Evolutionary conservation across 345 rosid species (phyloP).

Genomic region (Eucalyptus curtisii): DNA sequence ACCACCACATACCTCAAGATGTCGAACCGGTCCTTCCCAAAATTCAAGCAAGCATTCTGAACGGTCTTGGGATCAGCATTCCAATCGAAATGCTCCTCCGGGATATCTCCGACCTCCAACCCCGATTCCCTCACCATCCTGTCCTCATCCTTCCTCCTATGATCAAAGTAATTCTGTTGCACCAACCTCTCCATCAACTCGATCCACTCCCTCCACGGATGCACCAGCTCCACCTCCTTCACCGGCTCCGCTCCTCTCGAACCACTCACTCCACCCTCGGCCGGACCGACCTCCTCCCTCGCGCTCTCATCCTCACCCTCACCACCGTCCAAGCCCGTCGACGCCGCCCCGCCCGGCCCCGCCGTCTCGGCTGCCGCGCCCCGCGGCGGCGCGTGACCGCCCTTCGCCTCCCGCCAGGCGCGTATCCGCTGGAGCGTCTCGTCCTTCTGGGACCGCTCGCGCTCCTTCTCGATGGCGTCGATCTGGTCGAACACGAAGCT

Average conservation of each 20-base stretch:
- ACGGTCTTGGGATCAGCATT: conserved; percentile 59
- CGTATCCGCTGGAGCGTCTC: conserved; percentile 81
- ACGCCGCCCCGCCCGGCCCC: background rate
- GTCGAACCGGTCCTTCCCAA: conserved; percentile 96
- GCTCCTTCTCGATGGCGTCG: conserved; percentile 69
- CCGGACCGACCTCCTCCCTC: background rate
- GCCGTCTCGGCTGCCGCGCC: background rate
- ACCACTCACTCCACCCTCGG: background rate
- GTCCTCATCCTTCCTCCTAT: conserved; percentile 59
- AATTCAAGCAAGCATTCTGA: conserved; percentile 74
- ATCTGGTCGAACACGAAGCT: conserved; percentile 93
- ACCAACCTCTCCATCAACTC: conserved; percentile 83
- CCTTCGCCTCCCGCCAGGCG: conserved; percentile 80
- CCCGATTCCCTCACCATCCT: conserved; percentile 48
- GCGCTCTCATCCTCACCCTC: background rate
- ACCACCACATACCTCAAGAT: conserved; percentile 56
- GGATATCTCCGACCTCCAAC: conserved; percentile 20
- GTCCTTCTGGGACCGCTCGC: conserved; percentile 43
- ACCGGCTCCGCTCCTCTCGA: background rate
- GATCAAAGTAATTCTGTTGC: conserved; percentile 91
- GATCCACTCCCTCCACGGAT: conserved; percentile 99
- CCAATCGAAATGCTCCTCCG: conserved; percentile 35
- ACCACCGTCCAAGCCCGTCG: background rate
- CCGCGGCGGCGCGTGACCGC: background rate
- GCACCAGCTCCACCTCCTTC: conserved; percentile 37